Evolutionary conservation across 1,284 basidiomycete species (phyloP), one percentile per base, ranked within the genome.

Genomic region (Sanghuangporus weigelae): DNA sequence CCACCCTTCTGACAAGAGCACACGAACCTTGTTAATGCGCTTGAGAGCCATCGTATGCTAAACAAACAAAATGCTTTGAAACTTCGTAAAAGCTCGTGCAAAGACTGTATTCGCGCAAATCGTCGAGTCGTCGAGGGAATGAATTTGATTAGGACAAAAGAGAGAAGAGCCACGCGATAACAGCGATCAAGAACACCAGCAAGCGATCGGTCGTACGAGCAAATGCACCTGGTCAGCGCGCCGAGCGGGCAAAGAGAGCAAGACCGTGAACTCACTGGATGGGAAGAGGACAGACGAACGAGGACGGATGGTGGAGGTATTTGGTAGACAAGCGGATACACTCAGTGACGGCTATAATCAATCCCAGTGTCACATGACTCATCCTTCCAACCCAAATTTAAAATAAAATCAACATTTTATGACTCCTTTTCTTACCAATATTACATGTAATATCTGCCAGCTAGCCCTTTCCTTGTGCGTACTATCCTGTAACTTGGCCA

Each of bases 1-100:
- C 38, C 54, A 65, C 16, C 44, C 44, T 16, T 7, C 7, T 19
- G 16, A 7, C 16, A 46, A n/a, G 7, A n/a, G 16, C 36, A 39
- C 44, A 72, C 85, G 63, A 68, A 95, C 95, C 90, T 96, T 97
- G 91, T 95, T 96, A 83, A 98, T 98, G 84, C 95, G 95, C 85
- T 96, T 96, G 72, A 97, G 84, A 74, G 95, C 95, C 95, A 96
- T 97, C 69, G 69, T 38, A 36, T 68, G 67, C 26, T 31, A 31
- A 31, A 31, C 26, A 31, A 3, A 31, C 3, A 60, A 51, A 64
- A 70, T 65, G 69, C 55, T 68, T 31, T 31, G 3, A 63, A n/a
- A n/a, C 44, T 46, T 65, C 70, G 68, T 70, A 71, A 69, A 62
- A 68, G 59, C 69, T 72, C 69, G 71, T 72, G 63, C 63, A 19